Conservation (phyloP, 495 filamentous ascomycete species). For the Massariosphaeria phaeospora region DNA sequence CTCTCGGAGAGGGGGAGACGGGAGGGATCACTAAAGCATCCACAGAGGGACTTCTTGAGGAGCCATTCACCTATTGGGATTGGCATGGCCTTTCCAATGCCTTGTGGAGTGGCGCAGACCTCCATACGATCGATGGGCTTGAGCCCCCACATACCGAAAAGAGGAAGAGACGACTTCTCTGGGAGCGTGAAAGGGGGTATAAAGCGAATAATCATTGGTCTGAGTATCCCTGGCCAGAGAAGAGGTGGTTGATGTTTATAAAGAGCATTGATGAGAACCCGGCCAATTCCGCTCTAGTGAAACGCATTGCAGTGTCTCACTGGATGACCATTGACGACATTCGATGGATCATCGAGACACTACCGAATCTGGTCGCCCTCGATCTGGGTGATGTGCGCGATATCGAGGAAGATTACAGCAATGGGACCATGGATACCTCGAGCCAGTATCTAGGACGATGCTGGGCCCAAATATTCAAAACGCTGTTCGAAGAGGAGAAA, state of each 20-base stretch:
- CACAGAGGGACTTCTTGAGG: constrained; percentile 7
- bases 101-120: neutral
- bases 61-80: constrained; percentile 28
- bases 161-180: constrained; percentile 6
- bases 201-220: neutral
- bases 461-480: neutral
- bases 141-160: too few relatives aligned
- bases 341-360: constrained; percentile 10
- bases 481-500: neutral
- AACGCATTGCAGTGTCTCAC: constrained; percentile 13
- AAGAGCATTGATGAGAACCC: neutral
- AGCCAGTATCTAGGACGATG: too few relatives aligned
- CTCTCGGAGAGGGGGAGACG: neutral
- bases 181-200: constrained; percentile 3
- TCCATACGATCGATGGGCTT: too few relatives aligned
- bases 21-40: neutral
- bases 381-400: constrained; percentile 22
- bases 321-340: constrained; percentile 22
- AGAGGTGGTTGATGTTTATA: constrained; percentile 17
- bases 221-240: neutral
- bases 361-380: constrained; percentile 12
- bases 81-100: constrained; percentile 9
- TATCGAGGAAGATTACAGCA: too few relatives aligned
- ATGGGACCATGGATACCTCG: too few relatives aligned
- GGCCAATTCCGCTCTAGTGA: constrained; percentile 1